Conservation (phyloP, 163 green algal species). For the Prototheca cutis region DNA sequence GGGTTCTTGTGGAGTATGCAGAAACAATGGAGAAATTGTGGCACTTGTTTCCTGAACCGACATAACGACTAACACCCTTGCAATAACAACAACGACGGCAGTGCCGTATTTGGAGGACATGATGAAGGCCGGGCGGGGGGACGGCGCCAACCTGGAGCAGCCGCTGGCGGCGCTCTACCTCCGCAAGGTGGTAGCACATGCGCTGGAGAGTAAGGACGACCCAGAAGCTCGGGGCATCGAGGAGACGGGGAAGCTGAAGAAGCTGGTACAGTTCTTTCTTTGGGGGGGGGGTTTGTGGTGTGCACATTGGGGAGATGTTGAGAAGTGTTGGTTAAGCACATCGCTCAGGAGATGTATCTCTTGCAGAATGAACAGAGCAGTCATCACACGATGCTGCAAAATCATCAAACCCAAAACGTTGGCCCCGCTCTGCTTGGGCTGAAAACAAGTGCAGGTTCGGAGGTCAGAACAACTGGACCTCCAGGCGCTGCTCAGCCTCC, state of each 20-base stretch:
- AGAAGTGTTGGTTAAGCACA: too few relatives aligned
- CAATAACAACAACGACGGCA: too few relatives aligned
- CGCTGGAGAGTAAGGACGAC: neutral
- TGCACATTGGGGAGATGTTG: slow-evolving; percentile 5
- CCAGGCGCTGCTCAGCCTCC: slow-evolving; percentile 25
- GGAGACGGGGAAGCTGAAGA: slow-evolving; percentile 22
- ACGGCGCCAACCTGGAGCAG: slow-evolving; percentile 37
- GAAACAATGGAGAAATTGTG: too few relatives aligned
- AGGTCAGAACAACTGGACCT: slow-evolving; percentile 14
- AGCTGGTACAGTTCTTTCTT: slow-evolving; percentile 12
- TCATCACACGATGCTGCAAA: too few relatives aligned
- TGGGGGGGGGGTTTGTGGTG: neutral
- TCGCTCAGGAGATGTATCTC: too few relatives aligned
- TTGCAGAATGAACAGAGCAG: too few relatives aligned
- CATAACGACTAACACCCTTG: too few relatives aligned
- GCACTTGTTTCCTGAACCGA: too few relatives aligned
- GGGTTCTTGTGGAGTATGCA: too few relatives aligned
- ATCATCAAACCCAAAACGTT: too few relatives aligned
- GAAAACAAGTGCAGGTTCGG: too few relatives aligned
- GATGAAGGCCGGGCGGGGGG: slow-evolving; percentile 37
- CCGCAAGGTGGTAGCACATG: slow-evolving; percentile 14
- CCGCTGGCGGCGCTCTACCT: slow-evolving; percentile 75
- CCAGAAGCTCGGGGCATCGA: neutral
- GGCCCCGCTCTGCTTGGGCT: too few relatives aligned
- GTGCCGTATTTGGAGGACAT: slow-evolving; percentile 63